These are phyloP conservation scores for Sclerotinia sclerotiorum DNA, from an alignment of 2,329 filamentous ascomycete species.

Conservation along the genomic window DNA sequence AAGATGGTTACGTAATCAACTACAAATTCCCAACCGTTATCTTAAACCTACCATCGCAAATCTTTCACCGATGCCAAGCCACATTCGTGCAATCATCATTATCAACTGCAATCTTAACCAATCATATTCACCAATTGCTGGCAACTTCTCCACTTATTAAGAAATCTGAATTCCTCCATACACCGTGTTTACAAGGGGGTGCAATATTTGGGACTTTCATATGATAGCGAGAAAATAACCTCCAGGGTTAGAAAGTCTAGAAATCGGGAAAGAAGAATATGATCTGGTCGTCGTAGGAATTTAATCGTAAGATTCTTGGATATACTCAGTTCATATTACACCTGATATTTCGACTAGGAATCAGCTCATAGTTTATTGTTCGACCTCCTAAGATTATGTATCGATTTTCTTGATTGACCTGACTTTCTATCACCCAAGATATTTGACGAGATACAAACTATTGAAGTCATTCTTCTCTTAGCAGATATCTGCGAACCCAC, in stretches of 20 bases:
- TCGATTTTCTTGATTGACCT: neutral
- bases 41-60: neutral
- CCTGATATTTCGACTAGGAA: neutral
- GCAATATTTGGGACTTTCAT: neutral
- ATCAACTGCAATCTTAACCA: neutral
- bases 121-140: neutral
- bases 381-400: neutral
- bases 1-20: neutral
- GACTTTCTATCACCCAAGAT: neutral
- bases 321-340: conserved; percentile 4
- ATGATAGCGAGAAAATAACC: neutral
- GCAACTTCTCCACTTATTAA: no score
- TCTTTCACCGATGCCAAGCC: conserved; percentile 16
- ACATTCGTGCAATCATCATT: neutral
- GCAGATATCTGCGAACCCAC: neutral
- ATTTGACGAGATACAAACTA: neutral
- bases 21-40: neutral
- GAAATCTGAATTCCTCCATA: neutral
- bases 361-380: neutral
- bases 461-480: neutral
- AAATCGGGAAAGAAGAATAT: neutral
- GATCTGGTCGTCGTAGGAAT: neutral
- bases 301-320: conserved; percentile 5
- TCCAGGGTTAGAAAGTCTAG: neutral
- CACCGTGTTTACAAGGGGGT: neutral